Evolutionary conservation across 129 eudicot genomes (phyloP).

Genomic region (Lactuca sativa): DNA sequence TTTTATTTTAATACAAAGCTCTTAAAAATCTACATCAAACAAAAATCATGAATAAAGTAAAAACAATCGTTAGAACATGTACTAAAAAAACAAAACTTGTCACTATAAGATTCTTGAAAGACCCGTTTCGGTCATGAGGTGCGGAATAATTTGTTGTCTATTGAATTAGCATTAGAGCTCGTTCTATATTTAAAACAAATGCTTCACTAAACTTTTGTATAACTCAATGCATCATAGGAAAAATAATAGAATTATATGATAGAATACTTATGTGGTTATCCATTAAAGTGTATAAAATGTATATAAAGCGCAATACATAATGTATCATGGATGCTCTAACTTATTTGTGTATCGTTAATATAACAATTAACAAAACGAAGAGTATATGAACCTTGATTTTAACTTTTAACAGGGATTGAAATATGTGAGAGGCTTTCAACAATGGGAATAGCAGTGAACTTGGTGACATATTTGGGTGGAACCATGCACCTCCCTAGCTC

Average conservation of each 20-base stretch:
- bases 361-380: conserved; percentile 12
- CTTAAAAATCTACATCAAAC: too few relatives aligned
- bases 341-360: not conserved
- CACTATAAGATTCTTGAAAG: not conserved
- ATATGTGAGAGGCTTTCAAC: conserved; percentile 92
- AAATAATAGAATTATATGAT: too few relatives aligned
- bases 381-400: conserved; percentile 3
- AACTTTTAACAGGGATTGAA: conserved; percentile 63
- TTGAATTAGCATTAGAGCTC: too few relatives aligned
- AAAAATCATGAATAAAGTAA: not conserved
- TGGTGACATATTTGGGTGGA: conserved; percentile 86
- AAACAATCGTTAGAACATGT: not conserved
- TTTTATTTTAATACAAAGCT: too few relatives aligned
- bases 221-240: too few relatives aligned
- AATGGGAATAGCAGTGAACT: conserved; percentile 96
- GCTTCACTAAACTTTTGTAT: too few relatives aligned
- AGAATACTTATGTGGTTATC: too few relatives aligned
- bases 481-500: conserved; percentile 93
- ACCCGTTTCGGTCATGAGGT: not conserved
- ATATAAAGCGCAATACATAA: too few relatives aligned
- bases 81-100: not conserved
- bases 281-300: too few relatives aligned
- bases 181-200: too few relatives aligned
- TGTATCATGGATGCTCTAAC: too few relatives aligned
- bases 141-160: too few relatives aligned